Evolutionary conservation across 306 rosid species (phyloP), one percentile per base, ranked within the genome.

Genomic region (Sechiopsis laciniata): DNA sequence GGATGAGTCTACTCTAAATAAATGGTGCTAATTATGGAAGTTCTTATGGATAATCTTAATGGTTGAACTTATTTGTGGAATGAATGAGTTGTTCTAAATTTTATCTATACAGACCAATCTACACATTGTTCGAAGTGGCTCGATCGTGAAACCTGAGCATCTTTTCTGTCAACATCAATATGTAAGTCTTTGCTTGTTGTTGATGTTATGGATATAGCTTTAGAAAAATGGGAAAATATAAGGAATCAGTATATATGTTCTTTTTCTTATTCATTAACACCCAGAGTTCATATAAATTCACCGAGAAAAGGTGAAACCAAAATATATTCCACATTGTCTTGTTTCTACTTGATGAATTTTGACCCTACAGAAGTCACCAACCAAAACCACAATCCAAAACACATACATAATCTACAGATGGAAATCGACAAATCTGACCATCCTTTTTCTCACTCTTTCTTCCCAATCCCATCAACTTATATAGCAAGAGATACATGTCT

Each of bases 341-440:
- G 16, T 65, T 40, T 42, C 29, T 80, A 24, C 4, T 14, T 64
- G 54, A 71, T 80, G 78, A 80, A 65, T 3, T 75, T 71, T 76
- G 81, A 80, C 83, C 84, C 86, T 74, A 75, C 40, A 84, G 84
- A 84, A 63, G 75, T 82, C 84, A 82, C 90, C 88, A 83, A 83
- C 78, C 87, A 78, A 83, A 83, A 77, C 81, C 86, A 81, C 70
- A 50, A 69, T 76, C 22, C 58, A 68, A 78, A 55, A 58, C 76
- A 81, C 81, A 61, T 75, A 81, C 81, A 61, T 75, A 80, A 32
- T 32, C 80, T 75, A 79, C 76, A 45, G 52, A 52, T 26, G 62
- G 82, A 59, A 84, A 80, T 62, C 64, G 52, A 13, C 22, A 77
- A 78, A 73, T 80, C 59, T 75, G 65, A 70, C 59, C 52, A 71